Evolutionary conservation across 2,329 filamentous ascomycete species (phyloP), one percentile per base, ranked within the genome.

Genomic region (Teratosphaeria gauchensis): DNA sequence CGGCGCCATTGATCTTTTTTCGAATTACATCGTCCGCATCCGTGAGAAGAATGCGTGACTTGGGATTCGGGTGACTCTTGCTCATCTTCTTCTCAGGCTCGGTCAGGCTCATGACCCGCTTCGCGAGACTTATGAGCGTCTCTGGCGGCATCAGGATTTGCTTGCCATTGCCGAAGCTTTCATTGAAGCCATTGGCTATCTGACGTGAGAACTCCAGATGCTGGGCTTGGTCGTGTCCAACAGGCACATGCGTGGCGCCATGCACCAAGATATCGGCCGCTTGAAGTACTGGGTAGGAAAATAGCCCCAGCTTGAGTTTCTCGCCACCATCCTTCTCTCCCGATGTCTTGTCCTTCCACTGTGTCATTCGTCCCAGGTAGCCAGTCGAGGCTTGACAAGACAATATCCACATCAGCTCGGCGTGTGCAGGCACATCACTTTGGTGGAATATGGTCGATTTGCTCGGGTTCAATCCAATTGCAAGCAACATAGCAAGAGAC

Each of bases 281-380:
- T 75, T 96, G 92, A 1, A 99, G 82, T 42, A 99, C 91, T 1
- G 94, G 94, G 71, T 99, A 99, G 7, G 92, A 95, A 72, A 97
- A 96, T 3, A 99, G 80, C 16, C 94, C 92, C 4, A 96, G 83
- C 72, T 94, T 95, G 61, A 95, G 80, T 55, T 81, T 69, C 54
- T 65, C 65, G 19, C 58, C 67, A 24, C 64, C 63, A 80, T 51
- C 82, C 78, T 64, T 83, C 46, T 64, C 64, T 11, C 62, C 63
- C 1, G 63, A 63, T 4, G 68, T 69, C 64, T 71, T 70, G 42
- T 85, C 90, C 85, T 99, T 99, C 92, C 94, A 99, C 74, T 97
- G 94, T 31, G 94, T 97, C 94, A 99, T 99, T n/a, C 94, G 82
- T 9, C 88, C 88, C n/a, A 99, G 78, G 74, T 96, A 95, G 46